A percentile compares a stretch with the other conserved stretches of the same genome.
phyloP scores from a whole-genome alignment of 1,139 yeast genomes.

The Candida sanyaensis region DNA sequence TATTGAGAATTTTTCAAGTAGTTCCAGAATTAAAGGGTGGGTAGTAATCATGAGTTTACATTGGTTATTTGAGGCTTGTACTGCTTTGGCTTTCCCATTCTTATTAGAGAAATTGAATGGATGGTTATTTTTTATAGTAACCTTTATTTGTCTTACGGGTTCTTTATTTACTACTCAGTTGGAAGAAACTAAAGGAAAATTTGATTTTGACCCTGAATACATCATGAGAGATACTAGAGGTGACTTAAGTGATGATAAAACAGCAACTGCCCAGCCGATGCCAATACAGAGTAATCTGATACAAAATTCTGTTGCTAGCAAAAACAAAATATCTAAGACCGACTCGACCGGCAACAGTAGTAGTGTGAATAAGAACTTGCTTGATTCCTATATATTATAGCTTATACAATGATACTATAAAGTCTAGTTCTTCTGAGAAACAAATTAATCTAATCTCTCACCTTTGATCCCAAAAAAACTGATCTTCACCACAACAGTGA shows the following conservation, averaged over 20 bases:
- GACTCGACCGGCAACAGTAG: neutral
- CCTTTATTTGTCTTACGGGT: conserved; percentile 34
- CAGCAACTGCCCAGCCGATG: conserved; percentile 1
- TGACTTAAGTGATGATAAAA: conserved; percentile 4
- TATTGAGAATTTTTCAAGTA: conserved; percentile 53
- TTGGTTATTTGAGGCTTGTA: conserved; percentile 49
- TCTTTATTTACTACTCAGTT: conserved; percentile 29
- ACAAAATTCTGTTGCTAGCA: conserved; percentile 1
- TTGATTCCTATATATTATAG: conserved; percentile 3
- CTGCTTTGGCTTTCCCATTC: conserved; percentile 45
- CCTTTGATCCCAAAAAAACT: conserved; percentile 45
- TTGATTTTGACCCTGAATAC: conserved; percentile 7
- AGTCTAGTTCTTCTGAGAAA: neutral
- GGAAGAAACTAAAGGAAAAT: conserved; percentile 43
- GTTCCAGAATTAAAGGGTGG: conserved; percentile 51
- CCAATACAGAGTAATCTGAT: neutral
- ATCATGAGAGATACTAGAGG: conserved; percentile 6
- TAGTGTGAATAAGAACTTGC: conserved; percentile 2
- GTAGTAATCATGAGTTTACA: conserved; percentile 55
- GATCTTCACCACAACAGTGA: conserved; percentile 50
- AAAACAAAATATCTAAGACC: neutral
- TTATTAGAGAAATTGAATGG: conserved; percentile 38
- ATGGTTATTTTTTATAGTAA: conserved; percentile 47
- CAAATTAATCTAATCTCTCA: neutral
- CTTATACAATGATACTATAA: neutral